Evolutionary conservation across 176 grass and related monocot species (phyloP).

Genomic region (barley (Hordeum vulgare)): MorexV3_pseudomolecules_assembly NC_058518.1:308949293-308949792

Average conservation of each 20-base stretch:
- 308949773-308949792: neutral
- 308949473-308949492: neutral
- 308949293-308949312: too few relatives aligned
- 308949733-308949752: conserved; percentile 26
- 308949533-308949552: too few relatives aligned
- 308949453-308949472: neutral
- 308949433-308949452: too few relatives aligned
- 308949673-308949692: conserved; percentile 10
- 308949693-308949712: conserved; percentile 21
- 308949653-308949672: conserved; percentile 26
- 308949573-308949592: neutral
- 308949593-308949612: neutral
- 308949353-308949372: too few relatives aligned
- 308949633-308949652: neutral
- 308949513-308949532: neutral
- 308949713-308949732: conserved; percentile 44
- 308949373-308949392: too few relatives aligned
- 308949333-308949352: too few relatives aligned
- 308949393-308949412: too few relatives aligned
- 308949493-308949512: neutral
- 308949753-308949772: neutral
- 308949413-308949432: neutral
- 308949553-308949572: too few relatives aligned
- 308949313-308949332: too few relatives aligned
- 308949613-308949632: neutral